A percentile compares a stretch with the other conserved stretches of the same genome.
Evolutionary conservation across 2,329 filamentous ascomycete genomes (phyloP).

Genomic region (Nemania serpens): DNA sequence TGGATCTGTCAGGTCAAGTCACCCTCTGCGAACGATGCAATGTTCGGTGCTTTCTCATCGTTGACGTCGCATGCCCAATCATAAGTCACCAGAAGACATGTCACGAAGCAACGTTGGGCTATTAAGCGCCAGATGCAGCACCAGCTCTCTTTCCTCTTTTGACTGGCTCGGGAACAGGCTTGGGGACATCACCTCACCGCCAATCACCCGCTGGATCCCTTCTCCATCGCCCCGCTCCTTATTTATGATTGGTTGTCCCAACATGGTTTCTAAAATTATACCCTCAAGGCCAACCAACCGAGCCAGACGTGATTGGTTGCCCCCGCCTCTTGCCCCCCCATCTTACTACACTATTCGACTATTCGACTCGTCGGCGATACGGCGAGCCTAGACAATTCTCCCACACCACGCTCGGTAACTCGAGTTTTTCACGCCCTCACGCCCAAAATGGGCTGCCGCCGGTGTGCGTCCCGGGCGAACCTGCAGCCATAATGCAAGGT

Average conservation of each 20-base stretch:
- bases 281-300: slow-evolving; percentile 25
- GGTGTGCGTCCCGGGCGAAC: slow-evolving; percentile 34
- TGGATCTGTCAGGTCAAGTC: background rate
- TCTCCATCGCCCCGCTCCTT: slow-evolving; percentile 34
- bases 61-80: slow-evolving; percentile 30
- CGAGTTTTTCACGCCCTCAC: slow-evolving; percentile 32
- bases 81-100: slow-evolving; percentile 10
- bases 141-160: slow-evolving; percentile 8
- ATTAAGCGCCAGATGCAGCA: slow-evolving; percentile 40
- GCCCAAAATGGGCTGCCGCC: slow-evolving; percentile 36
- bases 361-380: slow-evolving; percentile 28
- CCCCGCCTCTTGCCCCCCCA: slow-evolving; percentile 33
- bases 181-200: slow-evolving; percentile 31
- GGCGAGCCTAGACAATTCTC: slow-evolving; percentile 31
- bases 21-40: slow-evolving; percentile 3
- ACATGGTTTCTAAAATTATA: slow-evolving; percentile 41
- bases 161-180: slow-evolving; percentile 38
- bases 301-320: slow-evolving; percentile 35
- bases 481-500: slow-evolving; percentile 35
- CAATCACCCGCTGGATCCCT: slow-evolving; percentile 30
- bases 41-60: slow-evolving; percentile 14
- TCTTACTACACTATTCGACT: slow-evolving; percentile 21
- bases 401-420: slow-evolving; percentile 8
- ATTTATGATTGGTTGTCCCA: slow-evolving; percentile 31
- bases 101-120: slow-evolving; percentile 30